Evolutionary conservation across 805 yeast species (phyloP).

Genomic region (Schwanniomyces yamadae): DNA sequence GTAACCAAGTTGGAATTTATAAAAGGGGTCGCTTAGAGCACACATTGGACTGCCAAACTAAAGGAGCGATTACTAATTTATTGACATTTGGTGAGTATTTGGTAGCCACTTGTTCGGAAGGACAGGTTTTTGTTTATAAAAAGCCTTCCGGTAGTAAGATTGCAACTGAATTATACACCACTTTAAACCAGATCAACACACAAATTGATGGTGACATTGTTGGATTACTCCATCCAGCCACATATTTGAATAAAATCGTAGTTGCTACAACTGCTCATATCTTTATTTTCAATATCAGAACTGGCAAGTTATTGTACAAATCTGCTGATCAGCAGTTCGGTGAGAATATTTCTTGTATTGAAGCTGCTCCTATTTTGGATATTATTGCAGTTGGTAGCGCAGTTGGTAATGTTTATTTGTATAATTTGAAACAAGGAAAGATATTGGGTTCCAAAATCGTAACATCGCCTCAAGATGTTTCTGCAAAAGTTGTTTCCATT

Average conservation of each 20-base stretch:
- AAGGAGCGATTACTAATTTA: constrained; percentile 46
- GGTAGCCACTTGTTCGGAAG: constrained; percentile 48
- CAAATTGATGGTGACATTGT: constrained; percentile 70
- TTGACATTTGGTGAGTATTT: constrained; percentile 77
- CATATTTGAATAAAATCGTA: constrained; percentile 85
- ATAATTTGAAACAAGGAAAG: constrained; percentile 65
- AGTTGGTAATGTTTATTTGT: constrained; percentile 63
- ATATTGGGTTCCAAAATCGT: constrained; percentile 49
- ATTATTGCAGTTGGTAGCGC: constrained; percentile 74
- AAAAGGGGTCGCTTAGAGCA: constrained; percentile 73
- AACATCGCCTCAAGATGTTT: constrained; percentile 38
- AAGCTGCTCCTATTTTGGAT: constrained; percentile 85
- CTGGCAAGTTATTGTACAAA: constrained; percentile 68
- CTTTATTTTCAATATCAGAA: constrained; percentile 67
- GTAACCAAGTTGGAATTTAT: constrained; percentile 69
- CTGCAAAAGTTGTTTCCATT: constrained; percentile 52
- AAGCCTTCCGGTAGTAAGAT: constrained; percentile 43
- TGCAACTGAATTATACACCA: constrained; percentile 67
- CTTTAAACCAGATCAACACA: constrained; percentile 49
- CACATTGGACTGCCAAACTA: constrained; percentile 32
- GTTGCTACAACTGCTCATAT: constrained; percentile 71
- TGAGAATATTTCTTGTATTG: constrained; percentile 62
- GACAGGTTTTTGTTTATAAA: constrained; percentile 54
- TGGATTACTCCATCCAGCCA: constrained; percentile 77
- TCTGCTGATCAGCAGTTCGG: constrained; percentile 46